These are phyloP conservation scores for Acanthochlamys bracteata DNA, from an alignment of 106 monocot species.

Conservation along the genomic window DNA sequence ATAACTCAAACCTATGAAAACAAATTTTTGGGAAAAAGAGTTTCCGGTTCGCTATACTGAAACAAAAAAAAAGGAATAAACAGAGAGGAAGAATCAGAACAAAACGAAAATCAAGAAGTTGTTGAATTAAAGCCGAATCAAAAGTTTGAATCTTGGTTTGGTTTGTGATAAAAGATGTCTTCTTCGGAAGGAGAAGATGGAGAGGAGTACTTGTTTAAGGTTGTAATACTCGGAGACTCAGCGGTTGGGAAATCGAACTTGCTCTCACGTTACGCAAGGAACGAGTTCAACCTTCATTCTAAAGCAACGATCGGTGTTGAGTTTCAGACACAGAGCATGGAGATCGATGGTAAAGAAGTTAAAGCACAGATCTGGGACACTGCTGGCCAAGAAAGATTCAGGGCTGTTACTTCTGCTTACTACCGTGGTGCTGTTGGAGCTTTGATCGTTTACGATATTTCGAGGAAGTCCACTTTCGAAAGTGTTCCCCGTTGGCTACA, in stretches of 20 bases:
- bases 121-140: no score
- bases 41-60: no score
- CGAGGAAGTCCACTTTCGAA: slow-evolving; percentile 59
- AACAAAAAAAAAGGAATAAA: no score
- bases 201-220: slow-evolving; percentile 36
- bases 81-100: no score
- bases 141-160: no score
- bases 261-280: slow-evolving; percentile 31
- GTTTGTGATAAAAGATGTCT: not conserved
- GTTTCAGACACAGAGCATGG: slow-evolving; percentile 49
- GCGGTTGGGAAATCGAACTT: slow-evolving; percentile 43
- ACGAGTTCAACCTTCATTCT: slow-evolving; percentile 56
- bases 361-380: slow-evolving; percentile 93
- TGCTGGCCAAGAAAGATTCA: slow-evolving; percentile 59
- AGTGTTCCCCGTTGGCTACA: slow-evolving; percentile 39
- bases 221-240: slow-evolving; percentile 43
- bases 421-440: slow-evolving; percentile 61
- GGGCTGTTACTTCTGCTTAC: slow-evolving; percentile 42
- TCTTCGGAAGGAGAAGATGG: slow-evolving; percentile 5
- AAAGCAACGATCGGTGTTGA: slow-evolving; percentile 70
- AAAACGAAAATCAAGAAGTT: no score
- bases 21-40: no score
- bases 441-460: slow-evolving; percentile 67
- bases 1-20: no score
- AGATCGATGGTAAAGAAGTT: slow-evolving; percentile 41